A percentile compares a stretch with the other conserved stretches of the same genome.
Evolutionary conservation across 2,329 filamentous ascomycete genomes (phyloP).

Genomic region (Monilinia fructicola): DNA sequence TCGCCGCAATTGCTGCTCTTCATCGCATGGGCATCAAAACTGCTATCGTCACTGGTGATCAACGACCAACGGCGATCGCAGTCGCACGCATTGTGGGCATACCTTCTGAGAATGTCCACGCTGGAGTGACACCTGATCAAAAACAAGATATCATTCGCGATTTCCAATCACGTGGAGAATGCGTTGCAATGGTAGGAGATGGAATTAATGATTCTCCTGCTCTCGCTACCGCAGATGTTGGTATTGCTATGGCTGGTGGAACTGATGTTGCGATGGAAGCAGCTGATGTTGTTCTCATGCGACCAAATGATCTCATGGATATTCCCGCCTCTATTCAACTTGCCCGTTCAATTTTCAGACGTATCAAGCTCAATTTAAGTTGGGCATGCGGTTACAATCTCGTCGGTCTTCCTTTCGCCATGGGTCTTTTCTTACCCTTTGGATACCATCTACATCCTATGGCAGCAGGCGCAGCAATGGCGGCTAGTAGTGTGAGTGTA

Average conservation of each 20-base stretch:
- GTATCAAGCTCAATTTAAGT: constrained; percentile 89
- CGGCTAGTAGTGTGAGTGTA: constrained; percentile 83
- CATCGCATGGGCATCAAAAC: constrained; percentile 82
- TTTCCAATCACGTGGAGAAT: constrained; percentile 70
- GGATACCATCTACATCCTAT: constrained; percentile 88
- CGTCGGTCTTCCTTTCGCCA: constrained; percentile 89
- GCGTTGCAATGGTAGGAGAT: constrained; percentile 96
- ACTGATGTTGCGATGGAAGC: constrained; percentile 98
- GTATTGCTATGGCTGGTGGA: constrained; percentile 87
- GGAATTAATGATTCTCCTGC: constrained; percentile 98
- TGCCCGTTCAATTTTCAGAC: constrained; percentile 78
- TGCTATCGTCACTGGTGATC: constrained; percentile 92
- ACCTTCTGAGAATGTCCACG: constrained; percentile 69
- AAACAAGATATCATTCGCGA: constrained; percentile 83
- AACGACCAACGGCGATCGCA: constrained; percentile 76
- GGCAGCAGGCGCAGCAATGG: constrained; percentile 94
- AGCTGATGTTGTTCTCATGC: constrained; percentile 94
- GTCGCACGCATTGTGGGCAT: constrained; percentile 86
- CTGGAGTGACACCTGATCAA: constrained; percentile 85
- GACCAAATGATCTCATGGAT: constrained; percentile 84
- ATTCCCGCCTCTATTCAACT: constrained; percentile 86
- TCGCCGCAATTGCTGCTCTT: constrained; percentile 76
- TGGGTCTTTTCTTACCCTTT: constrained; percentile 91
- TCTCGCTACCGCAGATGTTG: constrained; percentile 86
- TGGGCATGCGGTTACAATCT: constrained; percentile 95